Conservation (phyloP, 495 filamentous ascomycete species). For the Aspergillus panamensis region DNA sequence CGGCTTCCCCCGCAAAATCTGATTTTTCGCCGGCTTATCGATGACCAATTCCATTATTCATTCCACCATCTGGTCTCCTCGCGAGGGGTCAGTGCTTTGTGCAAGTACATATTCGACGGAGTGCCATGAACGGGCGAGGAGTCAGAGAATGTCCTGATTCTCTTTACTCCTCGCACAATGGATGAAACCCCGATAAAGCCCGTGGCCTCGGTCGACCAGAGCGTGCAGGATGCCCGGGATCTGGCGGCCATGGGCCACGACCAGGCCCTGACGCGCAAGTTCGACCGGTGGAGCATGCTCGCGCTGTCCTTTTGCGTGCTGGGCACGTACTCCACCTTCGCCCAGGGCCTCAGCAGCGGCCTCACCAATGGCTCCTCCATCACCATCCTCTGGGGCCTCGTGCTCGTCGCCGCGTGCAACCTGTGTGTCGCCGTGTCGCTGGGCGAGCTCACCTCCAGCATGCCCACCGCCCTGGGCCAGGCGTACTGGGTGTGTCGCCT, state of each 20-base stretch:
- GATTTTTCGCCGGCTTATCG: background rate
- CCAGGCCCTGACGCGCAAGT: constrained; percentile 47
- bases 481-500: constrained; percentile 46
- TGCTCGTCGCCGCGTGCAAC: constrained; percentile 42
- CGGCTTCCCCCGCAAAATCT: background rate
- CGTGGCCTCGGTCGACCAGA: constrained; percentile 29
- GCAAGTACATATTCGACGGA: background rate
- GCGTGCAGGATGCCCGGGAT: constrained; percentile 45
- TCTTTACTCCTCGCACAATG: constrained; percentile 12
- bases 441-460: constrained; percentile 45
- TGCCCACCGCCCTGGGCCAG: constrained; percentile 46
- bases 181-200: constrained; percentile 33
- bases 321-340: constrained; percentile 46
- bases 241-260: constrained; percentile 49
- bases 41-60: background rate
- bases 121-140: background rate
- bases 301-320: constrained; percentile 44
- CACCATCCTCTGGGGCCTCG: constrained; percentile 47
- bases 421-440: constrained; percentile 44
- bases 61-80: background rate
- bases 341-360: constrained; percentile 41
- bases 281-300: constrained; percentile 47
- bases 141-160: background rate
- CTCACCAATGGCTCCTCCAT: constrained; percentile 44
- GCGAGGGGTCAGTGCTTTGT: background rate